phyloP scores from a whole-genome alignment of 306 rosid species.

The Adenanthera pavonina region DNA sequence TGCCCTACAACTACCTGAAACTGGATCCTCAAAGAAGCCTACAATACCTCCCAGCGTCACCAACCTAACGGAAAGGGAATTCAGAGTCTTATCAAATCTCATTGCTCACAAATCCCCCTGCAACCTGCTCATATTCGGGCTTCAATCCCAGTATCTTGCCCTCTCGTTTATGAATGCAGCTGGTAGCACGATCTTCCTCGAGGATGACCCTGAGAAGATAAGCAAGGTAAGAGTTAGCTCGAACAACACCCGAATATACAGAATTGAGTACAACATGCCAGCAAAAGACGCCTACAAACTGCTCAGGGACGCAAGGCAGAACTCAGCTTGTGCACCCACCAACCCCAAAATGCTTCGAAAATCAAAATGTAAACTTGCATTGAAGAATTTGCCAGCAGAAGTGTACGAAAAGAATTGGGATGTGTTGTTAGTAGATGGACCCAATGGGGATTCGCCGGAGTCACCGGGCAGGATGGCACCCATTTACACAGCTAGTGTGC shows the following conservation, averaged over 20 bases:
- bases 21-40: conserved; percentile 39
- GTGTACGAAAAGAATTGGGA: conserved; percentile 79
- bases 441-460: conserved; percentile 63
- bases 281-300: conserved; percentile 75
- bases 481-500: conserved; percentile 71
- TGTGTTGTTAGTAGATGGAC: conserved; percentile 85
- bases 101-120: conserved; percentile 73
- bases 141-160: conserved; percentile 63
- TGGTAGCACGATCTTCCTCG: conserved; percentile 80
- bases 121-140: conserved; percentile 88
- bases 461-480: conserved; percentile 86
- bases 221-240: conserved; percentile 45
- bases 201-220: conserved; percentile 56
- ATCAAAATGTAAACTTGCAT: conserved; percentile 80
- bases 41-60: conserved; percentile 43
- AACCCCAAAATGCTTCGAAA: conserved; percentile 49
- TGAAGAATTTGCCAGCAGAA: conserved; percentile 69
- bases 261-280: conserved; percentile 55
- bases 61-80: conserved; percentile 64
- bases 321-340: conserved; percentile 57
- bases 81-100: conserved; percentile 60
- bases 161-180: conserved; percentile 73
- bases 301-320: conserved; percentile 75
- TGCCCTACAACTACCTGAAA: conserved; percentile 25
- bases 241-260: conserved; percentile 60